Base-by-base conservation (phyloP, 768 basidiomycete genomes). In the Leccinum rimulosum region DNA sequence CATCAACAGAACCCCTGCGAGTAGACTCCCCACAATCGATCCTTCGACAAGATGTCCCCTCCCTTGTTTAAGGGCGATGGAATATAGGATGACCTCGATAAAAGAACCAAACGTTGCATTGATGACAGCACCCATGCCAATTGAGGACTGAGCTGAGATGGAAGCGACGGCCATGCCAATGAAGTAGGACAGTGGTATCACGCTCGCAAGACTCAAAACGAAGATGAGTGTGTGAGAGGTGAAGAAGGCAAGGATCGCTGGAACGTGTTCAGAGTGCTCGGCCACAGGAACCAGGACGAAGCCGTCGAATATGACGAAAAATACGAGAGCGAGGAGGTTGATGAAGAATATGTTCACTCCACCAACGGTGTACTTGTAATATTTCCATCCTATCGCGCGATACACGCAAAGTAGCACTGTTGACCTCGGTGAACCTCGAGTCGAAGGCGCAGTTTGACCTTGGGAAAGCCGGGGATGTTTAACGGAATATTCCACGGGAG, bases 121-220 rank as follows among this genome's bases (percentile, higher is more conserved):
- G 80, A 99, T 98, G 66, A 98, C 96, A 2, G 97, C 97, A 63
- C 97, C 97, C 94, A 98, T 97, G 6, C 97, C 97, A 61, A 99
- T 99, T 2, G 91, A 94, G 0, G 93, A 95, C 69, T 98, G 97
- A 0, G 97, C 97, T n/a, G 91, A 93, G 68, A 99, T 98, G 48
- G 92, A 95, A 3, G 97, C 97, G 60, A 99, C 97, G 8, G 97
- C 97, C 97, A 98, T 98, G 17, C 97, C 97, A 69, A 99, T 98
- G 77, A 99, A 99, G 79, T 99, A 99, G 8, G 92, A 95, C 19
- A 99, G 81, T 0, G 97, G 97, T 64, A 99, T 98, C 68, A 99
- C 93, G 64, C 91, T 93, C 28, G 90, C 83, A 49, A 99, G 79
- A 64, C 89, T 83, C 66, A 95, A 74, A 48, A 93, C 63, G 73